These are phyloP conservation scores for Trametes versicolor DNA, from an alignment of 1,284 basidiomycete species.

Conservation along the genomic window DNA sequence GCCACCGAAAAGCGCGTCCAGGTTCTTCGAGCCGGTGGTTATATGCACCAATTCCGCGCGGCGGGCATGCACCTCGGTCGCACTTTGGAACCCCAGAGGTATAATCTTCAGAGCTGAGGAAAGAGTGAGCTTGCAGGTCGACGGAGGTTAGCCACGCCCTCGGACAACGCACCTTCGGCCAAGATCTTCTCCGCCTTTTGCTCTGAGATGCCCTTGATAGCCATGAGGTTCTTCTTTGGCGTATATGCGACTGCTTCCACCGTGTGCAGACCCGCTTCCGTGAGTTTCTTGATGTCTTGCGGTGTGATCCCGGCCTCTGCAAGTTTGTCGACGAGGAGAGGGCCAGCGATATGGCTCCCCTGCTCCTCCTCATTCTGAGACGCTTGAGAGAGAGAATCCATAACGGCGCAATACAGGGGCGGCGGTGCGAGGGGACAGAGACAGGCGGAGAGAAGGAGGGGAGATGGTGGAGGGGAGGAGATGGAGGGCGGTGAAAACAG, in stretches of 20 bases:
- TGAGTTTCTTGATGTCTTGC: constrained; percentile 96
- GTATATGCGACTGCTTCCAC: constrained; percentile 98
- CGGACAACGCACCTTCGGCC: constrained; percentile 75
- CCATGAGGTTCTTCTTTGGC: constrained; percentile 92
- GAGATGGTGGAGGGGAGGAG: background rate
- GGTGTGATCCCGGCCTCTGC: constrained; percentile 91
- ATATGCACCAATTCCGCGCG: constrained; percentile 98
- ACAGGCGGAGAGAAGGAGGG: background rate
- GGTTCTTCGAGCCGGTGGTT: constrained; percentile 95
- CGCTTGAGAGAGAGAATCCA: constrained; percentile 52
- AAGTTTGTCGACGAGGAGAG: constrained; percentile 85
- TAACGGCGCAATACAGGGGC: background rate
- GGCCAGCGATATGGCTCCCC: constrained; percentile 74
- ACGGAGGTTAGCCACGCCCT: background rate
- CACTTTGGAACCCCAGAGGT: constrained; percentile 97
- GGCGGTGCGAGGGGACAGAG: background rate
- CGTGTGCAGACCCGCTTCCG: constrained; percentile 94
- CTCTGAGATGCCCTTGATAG: constrained; percentile 98
- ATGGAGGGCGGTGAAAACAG: constrained; percentile 9
- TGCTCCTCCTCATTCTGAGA: constrained; percentile 65
- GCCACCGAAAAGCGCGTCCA: constrained; percentile 96
- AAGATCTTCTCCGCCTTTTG: constrained; percentile 98
- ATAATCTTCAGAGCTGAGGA: constrained; percentile 91
- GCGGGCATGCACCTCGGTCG: constrained; percentile 95
- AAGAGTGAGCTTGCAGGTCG: background rate